Evolutionary conservation across 2,329 filamentous ascomycete species (phyloP).

Genomic region (Aspergillus neoniger): DNA sequence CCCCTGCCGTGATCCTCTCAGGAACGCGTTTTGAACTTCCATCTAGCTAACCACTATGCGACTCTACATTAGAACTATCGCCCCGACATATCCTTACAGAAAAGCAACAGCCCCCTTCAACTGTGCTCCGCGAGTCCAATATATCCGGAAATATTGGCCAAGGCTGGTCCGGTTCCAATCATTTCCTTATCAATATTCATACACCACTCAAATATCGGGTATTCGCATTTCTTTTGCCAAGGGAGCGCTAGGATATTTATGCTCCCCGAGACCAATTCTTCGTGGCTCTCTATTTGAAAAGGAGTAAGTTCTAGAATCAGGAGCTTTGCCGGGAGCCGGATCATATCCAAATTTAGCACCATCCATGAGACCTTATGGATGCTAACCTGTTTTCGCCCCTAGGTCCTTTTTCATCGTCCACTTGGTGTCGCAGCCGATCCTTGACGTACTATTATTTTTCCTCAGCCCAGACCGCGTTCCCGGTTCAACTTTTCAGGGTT

Average conservation of each 20-base stretch:
- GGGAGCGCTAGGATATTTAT: conserved; percentile 12
- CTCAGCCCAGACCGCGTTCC: not conserved
- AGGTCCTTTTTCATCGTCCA: conserved; percentile 9
- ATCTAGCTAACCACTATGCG: conserved; percentile 19
- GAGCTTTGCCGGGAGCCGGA: not conserved
- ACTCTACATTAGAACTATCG: conserved; percentile 16
- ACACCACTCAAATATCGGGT: not conserved
- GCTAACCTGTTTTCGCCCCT: conserved; percentile 8
- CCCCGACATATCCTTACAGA: conserved; percentile 6
- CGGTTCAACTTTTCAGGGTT: not conserved
- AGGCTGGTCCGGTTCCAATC: conserved; percentile 29
- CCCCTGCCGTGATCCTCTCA: not conserved
- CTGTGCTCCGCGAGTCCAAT: conserved; percentile 1
- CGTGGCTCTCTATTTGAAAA: conserved; percentile 1
- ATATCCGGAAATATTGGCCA: conserved; percentile 21
- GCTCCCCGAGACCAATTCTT: not conserved
- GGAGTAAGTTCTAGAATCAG: conserved; percentile 15
- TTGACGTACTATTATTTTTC: not conserved
- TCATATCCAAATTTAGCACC: conserved; percentile 3
- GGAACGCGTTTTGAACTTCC: conserved; percentile 5
- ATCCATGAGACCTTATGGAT: not conserved
- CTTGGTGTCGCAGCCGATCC: not conserved
- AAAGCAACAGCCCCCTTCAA: not conserved
- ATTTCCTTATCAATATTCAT: conserved; percentile 6
- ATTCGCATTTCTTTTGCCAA: not conserved